Percentiles rank a stretch among this genome's conserved stretches.
phyloP scores from a whole-genome alignment of 768 basidiomycete species.

The Rhodotorula babjevae region DNA sequence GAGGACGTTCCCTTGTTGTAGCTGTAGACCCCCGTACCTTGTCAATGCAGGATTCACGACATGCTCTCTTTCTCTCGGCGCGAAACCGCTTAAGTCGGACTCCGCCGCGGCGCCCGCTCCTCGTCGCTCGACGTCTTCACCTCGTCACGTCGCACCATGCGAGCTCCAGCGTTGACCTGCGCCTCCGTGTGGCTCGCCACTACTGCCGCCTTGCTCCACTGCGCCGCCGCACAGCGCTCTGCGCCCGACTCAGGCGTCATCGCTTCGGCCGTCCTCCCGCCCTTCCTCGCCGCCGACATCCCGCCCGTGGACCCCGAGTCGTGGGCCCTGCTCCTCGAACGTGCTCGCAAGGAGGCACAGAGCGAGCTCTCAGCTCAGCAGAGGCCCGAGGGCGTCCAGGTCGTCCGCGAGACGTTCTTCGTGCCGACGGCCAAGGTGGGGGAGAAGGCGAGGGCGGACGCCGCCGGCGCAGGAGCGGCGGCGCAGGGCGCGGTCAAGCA shows the following conservation, averaged over 20 bases:
- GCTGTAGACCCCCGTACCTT: background rate
- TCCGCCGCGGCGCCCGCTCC: background rate
- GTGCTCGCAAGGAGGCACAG: background rate
- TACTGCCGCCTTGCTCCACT: background rate
- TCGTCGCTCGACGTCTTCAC: background rate
- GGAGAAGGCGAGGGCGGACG: background rate
- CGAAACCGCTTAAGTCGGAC: background rate
- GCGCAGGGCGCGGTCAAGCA: no score
- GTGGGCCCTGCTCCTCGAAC: background rate
- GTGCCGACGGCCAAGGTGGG: background rate
- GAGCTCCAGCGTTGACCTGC: background rate
- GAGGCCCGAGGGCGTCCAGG: background rate
- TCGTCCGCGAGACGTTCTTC: conserved; percentile 18
- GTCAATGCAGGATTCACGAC: background rate
- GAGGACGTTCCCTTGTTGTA: background rate
- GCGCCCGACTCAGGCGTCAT: background rate
- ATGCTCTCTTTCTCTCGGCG: background rate
- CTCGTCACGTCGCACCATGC: background rate
- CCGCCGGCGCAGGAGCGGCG: background rate
- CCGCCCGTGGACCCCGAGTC: background rate
- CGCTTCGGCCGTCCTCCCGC: background rate
- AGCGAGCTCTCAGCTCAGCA: background rate
- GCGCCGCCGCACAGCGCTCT: background rate
- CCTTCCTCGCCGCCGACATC: background rate
- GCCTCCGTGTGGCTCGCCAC: background rate